A percentile compares a stretch with the other conserved stretches of the same genome.
Evolutionary conservation across 768 basidiomycete genomes (phyloP).

Genomic region (Chalciporus piperatus): DNA sequence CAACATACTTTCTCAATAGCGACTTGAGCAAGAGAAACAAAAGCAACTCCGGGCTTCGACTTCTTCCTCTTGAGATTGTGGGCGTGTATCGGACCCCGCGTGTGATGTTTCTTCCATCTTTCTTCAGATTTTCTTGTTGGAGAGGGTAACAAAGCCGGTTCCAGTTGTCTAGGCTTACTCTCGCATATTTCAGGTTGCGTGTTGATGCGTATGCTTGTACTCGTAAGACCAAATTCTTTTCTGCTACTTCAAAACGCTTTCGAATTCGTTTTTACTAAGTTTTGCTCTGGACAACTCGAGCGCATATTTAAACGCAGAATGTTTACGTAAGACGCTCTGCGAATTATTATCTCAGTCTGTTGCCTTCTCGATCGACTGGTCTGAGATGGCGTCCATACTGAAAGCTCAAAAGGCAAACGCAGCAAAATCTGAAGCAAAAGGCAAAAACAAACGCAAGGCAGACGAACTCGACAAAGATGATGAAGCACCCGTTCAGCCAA

Average conservation of each 20-base stretch:
- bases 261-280: background rate
- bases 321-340: no score
- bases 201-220: conserved; percentile 12
- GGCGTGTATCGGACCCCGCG: background rate
- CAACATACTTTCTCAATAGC: conserved; percentile 40
- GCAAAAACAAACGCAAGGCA: conserved; percentile 61
- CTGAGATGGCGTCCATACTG: conserved; percentile 60
- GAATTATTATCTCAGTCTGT: no score
- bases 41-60: conserved; percentile 57
- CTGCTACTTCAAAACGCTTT: background rate
- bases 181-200: conserved; percentile 6
- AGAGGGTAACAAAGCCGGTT: background rate
- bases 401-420: conserved; percentile 62
- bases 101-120: background rate
- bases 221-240: background rate
- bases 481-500: conserved; percentile 37
- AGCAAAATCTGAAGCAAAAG: conserved; percentile 40
- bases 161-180: background rate
- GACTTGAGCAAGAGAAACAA: conserved; percentile 86
- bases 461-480: conserved; percentile 61
- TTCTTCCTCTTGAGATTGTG: conserved; percentile 26
- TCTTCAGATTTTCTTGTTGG: conserved; percentile 1
- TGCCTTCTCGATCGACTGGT: no score
- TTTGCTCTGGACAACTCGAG: background rate
- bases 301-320: no score